phyloP scores from a whole-genome alignment of 306 rosid species.

The Begonia masoniana region DNA sequence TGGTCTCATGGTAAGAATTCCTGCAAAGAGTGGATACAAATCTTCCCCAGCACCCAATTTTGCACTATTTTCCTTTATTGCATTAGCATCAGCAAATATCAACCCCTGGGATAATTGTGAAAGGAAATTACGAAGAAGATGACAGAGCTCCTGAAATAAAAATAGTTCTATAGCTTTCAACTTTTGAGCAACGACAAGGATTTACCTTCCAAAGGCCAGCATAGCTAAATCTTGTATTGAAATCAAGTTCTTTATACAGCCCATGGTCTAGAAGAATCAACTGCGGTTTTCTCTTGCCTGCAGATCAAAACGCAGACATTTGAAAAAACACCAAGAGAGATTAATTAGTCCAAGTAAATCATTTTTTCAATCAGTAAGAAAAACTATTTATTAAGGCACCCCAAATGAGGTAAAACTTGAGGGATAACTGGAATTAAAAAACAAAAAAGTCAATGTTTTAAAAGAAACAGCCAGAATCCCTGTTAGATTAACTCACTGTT shows the following conservation, averaged over 20 bases:
- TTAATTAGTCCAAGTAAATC: no score
- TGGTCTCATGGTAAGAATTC: conserved; percentile 91
- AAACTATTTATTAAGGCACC: no score
- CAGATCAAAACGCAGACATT: not conserved
- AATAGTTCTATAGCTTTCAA: not conserved
- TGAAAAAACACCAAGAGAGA: no score
- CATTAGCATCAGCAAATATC: conserved; percentile 67
- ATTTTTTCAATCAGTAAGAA: no score
- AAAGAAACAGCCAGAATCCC: no score
- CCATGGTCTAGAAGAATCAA: conserved; percentile 90
- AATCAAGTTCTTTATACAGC: conserved; percentile 85
- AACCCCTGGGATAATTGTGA: conserved; percentile 32
- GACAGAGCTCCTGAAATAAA: not conserved
- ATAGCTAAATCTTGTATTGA: conserved; percentile 58
- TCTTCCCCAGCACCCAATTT: conserved; percentile 98
- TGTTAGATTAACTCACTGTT: no score
- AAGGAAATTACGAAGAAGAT: conserved; percentile 1
- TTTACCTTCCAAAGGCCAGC: conserved; percentile 89
- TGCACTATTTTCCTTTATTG: conserved; percentile 73
- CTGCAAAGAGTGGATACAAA: conserved; percentile 85
- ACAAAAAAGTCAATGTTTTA: no score
- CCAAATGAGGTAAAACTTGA: no score
- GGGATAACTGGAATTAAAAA: no score
- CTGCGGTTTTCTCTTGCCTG: conserved; percentile 90
- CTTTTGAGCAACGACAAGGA: not conserved